Conservation (phyloP, 2,329 filamentous ascomycete genomes). For the Oidium heveae region DNA sequence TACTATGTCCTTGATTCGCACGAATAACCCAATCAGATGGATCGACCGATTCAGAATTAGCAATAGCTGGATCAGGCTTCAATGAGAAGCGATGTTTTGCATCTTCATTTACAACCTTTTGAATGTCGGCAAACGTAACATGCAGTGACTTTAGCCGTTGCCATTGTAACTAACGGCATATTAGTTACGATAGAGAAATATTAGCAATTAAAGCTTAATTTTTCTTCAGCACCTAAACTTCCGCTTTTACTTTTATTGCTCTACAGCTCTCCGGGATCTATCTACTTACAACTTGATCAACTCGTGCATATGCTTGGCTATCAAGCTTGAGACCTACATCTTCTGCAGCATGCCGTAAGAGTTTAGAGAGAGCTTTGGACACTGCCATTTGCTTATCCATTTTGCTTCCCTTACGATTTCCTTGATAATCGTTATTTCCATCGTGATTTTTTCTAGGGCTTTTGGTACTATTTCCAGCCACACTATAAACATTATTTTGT, state of each 20-base stretch:
- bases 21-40: constrained; percentile 61
- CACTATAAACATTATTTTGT: no score
- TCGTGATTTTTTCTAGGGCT: not conserved
- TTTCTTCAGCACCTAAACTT: not conserved
- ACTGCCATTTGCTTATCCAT: not conserved
- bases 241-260: not conserved
- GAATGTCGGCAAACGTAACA: constrained; percentile 51
- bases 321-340: constrained; percentile 32
- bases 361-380: constrained; percentile 14
- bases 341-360: constrained; percentile 15
- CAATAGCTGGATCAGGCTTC: constrained; percentile 24
- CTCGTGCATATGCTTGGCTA: constrained; percentile 29
- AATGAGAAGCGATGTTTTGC: constrained; percentile 83
- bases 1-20: constrained; percentile 83
- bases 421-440: not conserved
- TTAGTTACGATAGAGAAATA: not conserved
- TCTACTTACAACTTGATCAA: constrained; percentile 32
- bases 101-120: constrained; percentile 41
- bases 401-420: not conserved
- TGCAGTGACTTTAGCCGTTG: constrained; percentile 35
- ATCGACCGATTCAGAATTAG: constrained; percentile 16
- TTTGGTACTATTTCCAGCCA: not conserved
- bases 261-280: not conserved
- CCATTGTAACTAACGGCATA: constrained; percentile 13
- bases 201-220: not conserved